Evolutionary conservation across 441 rosid genomes (phyloP).

Genomic region (Jatropha podagrica): DNA sequence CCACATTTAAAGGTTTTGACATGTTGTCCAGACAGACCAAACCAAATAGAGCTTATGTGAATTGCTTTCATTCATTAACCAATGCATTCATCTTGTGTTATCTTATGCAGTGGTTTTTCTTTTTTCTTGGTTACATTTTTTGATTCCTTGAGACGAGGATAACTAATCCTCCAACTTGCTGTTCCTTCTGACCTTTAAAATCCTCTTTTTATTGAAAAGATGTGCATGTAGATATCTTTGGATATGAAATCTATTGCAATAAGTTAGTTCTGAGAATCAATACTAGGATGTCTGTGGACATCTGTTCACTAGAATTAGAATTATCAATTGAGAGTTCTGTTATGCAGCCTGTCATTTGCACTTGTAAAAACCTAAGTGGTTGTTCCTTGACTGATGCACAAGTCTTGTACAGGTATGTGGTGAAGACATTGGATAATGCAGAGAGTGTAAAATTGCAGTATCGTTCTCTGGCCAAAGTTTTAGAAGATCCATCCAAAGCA

Average conservation of each 20-base stretch:
- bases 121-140: not conserved
- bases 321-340: not conserved
- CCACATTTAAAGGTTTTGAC: conserved; percentile 2
- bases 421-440: conserved; percentile 89
- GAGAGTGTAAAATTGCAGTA: conserved; percentile 96
- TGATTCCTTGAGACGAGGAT: not conserved
- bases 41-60: not conserved
- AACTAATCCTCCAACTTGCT: not conserved
- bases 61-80: not conserved
- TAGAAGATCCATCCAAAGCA: conserved; percentile 44
- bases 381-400: conserved; percentile 11
- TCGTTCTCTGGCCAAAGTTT: conserved; percentile 77
- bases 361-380: not conserved
- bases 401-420: conserved; percentile 69
- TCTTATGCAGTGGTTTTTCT: not conserved
- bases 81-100: conserved; percentile 10
- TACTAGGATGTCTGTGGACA: not conserved
- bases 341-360: not conserved
- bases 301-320: not conserved
- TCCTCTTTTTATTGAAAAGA: not conserved
- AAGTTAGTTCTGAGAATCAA: not conserved
- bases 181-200: too few relatives aligned
- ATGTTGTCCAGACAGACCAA: not conserved
- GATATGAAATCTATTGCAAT: not conserved
- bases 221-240: not conserved